Evolutionary conservation across 495 filamentous ascomycete species (phyloP).

Genomic region (Neurospora hispaniola): DNA sequence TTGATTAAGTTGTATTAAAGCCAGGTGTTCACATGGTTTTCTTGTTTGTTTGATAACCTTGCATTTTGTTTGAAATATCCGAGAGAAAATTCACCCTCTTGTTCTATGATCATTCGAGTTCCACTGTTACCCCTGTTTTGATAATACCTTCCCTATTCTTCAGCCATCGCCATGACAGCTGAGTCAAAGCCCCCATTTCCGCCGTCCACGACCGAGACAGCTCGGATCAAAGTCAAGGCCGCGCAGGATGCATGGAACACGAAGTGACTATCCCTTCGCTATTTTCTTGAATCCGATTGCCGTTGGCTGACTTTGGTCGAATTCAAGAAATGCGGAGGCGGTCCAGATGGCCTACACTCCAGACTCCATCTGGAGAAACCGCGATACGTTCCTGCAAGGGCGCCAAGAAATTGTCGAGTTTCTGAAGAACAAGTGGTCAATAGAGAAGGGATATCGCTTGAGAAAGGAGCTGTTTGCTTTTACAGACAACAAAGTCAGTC

Average conservation of each 20-base stretch:
- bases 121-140: not conserved
- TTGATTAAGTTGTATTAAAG: not conserved
- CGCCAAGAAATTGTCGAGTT: constrained; percentile 60
- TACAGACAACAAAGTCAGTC: constrained; percentile 44
- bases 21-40: not conserved
- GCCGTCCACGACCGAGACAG: constrained; percentile 71
- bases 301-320: not conserved
- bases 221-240: constrained; percentile 69
- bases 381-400: constrained; percentile 59
- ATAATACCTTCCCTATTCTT: not conserved
- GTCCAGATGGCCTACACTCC: constrained; percentile 66
- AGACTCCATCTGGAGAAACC: constrained; percentile 75
- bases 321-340: constrained; percentile 45
- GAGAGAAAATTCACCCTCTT: not conserved
- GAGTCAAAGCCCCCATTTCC: constrained; percentile 43
- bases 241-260: constrained; percentile 85
- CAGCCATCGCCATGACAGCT: constrained; percentile 8
- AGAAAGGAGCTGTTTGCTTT: constrained; percentile 85
- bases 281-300: not conserved
- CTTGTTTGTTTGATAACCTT: not conserved
- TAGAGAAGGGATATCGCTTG: constrained; percentile 62
- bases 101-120: not conserved
- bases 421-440: constrained; percentile 65
- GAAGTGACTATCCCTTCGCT: constrained; percentile 33
- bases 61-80: not conserved